Conservation (phyloP, 179 eudicot species). For the Dionaea muscipula region DNA sequence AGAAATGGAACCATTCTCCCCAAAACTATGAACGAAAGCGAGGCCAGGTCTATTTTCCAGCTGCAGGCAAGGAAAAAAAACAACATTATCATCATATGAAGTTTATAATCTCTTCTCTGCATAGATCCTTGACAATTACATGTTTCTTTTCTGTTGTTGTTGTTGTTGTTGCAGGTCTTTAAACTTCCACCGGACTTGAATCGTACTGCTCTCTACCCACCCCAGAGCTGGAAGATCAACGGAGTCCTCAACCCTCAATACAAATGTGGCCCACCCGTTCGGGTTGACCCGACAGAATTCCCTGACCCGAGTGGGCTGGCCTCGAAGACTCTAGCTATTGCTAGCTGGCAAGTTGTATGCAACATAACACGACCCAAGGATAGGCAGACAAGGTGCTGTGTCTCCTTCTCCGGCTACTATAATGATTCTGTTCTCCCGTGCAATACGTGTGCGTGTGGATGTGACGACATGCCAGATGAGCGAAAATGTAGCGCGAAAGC, state of each 20-base stretch:
- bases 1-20: slow-evolving; percentile 35
- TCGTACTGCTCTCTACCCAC: slow-evolving; percentile 36
- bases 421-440: slow-evolving; percentile 50
- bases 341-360: slow-evolving; percentile 75
- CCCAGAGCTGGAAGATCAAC: slow-evolving; percentile 45
- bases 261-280: slow-evolving; percentile 53
- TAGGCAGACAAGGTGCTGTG: slow-evolving; percentile 41
- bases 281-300: slow-evolving; percentile 46
- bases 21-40: slow-evolving; percentile 35
- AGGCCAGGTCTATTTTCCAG: slow-evolving; percentile 42
- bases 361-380: slow-evolving; percentile 65
- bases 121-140: no score
- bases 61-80: slow-evolving; percentile 12
- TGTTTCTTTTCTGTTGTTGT: no score
- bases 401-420: slow-evolving; percentile 62
- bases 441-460: slow-evolving; percentile 80
- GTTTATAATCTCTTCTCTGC: no score
- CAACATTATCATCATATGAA: no score
- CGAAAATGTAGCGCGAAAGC: slow-evolving; percentile 39
- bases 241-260: slow-evolving; percentile 58
- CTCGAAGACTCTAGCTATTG: slow-evolving; percentile 40
- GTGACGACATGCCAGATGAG: slow-evolving; percentile 20
- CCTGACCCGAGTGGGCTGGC: slow-evolving; percentile 53
- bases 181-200: slow-evolving; percentile 38
- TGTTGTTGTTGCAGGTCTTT: slow-evolving; percentile 16